These are phyloP conservation scores for Pseudogymnoascus sp. DNA, from an alignment of 2,329 filamentous ascomycete species.

Conservation along the genomic window DNA sequence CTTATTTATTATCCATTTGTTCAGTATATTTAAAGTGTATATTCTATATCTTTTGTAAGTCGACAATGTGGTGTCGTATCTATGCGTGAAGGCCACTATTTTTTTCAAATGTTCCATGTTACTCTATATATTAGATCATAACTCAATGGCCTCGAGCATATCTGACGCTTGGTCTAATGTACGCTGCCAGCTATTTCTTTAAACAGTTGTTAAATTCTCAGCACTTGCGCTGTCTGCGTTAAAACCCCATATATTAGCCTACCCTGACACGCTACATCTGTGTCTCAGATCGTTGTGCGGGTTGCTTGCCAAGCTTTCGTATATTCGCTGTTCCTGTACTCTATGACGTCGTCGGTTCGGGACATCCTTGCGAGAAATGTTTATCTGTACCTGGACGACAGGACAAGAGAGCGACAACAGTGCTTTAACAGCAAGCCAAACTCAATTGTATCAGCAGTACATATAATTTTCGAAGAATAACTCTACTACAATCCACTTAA, in stretches of 20 bases:
- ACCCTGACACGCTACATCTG: background rate
- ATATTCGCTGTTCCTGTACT: background rate
- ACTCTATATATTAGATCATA: background rate
- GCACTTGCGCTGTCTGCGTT: background rate
- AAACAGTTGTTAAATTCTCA: background rate
- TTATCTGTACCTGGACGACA: background rate
- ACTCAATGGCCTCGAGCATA: background rate
- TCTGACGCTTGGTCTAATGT: too few relatives aligned
- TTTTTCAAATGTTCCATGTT: background rate
- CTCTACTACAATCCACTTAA: background rate
- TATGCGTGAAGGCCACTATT: background rate
- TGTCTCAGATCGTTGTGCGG: background rate
- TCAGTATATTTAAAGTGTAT: background rate
- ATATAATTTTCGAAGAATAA: background rate
- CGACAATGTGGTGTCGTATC: background rate
- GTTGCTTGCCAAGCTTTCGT: background rate
- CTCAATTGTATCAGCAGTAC: background rate
- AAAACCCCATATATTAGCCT: background rate
- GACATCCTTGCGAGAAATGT: slow-evolving; percentile 1
- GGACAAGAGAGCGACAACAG: background rate
- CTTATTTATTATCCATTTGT: background rate
- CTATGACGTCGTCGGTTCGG: background rate
- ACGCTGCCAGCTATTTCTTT: too few relatives aligned
- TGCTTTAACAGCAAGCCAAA: background rate
- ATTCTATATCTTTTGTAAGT: background rate